Evolutionary conservation across 108 stramenopile species (phyloP), one percentile per base, ranked within the genome.

Genomic region (Cyclotella sp.): DNA sequence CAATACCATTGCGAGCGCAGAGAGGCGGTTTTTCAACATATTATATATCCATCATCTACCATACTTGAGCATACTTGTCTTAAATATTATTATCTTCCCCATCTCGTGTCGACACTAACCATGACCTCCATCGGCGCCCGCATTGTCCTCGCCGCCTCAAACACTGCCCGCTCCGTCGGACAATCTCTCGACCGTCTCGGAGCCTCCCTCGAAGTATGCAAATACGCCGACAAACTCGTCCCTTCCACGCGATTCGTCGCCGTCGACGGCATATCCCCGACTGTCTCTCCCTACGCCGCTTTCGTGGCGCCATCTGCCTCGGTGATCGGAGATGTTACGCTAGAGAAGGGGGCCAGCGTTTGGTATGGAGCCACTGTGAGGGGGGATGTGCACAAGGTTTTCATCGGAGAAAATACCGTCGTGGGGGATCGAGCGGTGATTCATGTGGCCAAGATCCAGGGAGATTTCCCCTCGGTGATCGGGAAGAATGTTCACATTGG

Each of bases 361-460:
- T 96, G 95, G 95, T 96, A 96, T 64, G 93, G 93, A 42, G 91
- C 93, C 60, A 90, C 88, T 10, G 84, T 96, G 26, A 79, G 95
- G 53, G 95, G 92, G 15, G 95, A 96, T 78, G 95, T 94, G 9
- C 90, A 96, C 68, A 75, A 76, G 27, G 77, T 94, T 0, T 82
- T 79, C 13, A 91, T 98, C 76, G 98, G 98, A 21, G 76, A 87
- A 16, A 87, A 89, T 61, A 90, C 90, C 8, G 85, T 84, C 73
- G 86, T 99, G 18, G 96, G 95, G 28, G 97, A 97, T 65, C 86
- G 96, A 49, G 95, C 96, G 13, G 93, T 98, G 34, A 89, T 99
- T 51, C 97, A 98, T 71, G 97, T 97, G 43, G 96, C 98, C 68
- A 96, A 96, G 53, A 94, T 97, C 66, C 92, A 92, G 61, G 96